phyloP scores from a whole-genome alignment of 176 grass and related monocot species.

The Chloris gayana region DNA sequence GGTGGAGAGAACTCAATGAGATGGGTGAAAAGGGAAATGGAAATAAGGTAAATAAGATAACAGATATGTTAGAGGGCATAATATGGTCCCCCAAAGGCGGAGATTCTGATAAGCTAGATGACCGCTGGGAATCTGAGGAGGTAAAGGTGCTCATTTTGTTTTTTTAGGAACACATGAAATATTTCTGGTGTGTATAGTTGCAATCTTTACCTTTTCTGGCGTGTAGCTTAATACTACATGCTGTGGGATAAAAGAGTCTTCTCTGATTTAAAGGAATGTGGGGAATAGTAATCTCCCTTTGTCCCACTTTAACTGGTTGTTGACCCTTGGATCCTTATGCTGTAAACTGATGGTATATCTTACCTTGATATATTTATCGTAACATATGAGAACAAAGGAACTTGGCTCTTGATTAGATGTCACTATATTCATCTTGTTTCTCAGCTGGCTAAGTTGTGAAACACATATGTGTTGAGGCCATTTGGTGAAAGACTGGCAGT shows the following conservation, averaged over 20 bases:
- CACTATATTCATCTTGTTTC: background rate
- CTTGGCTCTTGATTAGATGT: background rate
- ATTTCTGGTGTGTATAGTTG: conserved; percentile 10
- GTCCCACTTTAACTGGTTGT: background rate
- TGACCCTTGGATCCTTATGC: background rate
- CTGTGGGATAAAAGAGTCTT: conserved; percentile 14
- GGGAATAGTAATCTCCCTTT: conserved; percentile 5
- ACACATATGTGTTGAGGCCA: background rate
- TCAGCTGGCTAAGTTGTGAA: background rate
- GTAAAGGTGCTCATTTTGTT: conserved; percentile 25
- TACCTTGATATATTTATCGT: conserved; percentile 2
- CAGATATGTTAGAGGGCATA: conserved; percentile 81
- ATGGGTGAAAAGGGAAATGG: conserved; percentile 92
- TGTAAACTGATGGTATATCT: background rate
- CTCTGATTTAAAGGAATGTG: background rate
- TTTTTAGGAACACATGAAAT: background rate
- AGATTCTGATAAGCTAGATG: conserved; percentile 48
- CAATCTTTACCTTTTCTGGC: conserved; percentile 1
- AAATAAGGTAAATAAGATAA: conserved; percentile 83
- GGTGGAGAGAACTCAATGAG: conserved; percentile 87
- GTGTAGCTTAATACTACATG: background rate
- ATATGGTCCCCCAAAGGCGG: conserved; percentile 72
- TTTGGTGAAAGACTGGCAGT: conserved; percentile 7
- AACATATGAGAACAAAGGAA: background rate
- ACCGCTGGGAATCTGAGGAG: conserved; percentile 69